Base-by-base conservation (phyloP, 1,284 basidiomycete species). In the Cryptococcus wingfieldii region DNA sequence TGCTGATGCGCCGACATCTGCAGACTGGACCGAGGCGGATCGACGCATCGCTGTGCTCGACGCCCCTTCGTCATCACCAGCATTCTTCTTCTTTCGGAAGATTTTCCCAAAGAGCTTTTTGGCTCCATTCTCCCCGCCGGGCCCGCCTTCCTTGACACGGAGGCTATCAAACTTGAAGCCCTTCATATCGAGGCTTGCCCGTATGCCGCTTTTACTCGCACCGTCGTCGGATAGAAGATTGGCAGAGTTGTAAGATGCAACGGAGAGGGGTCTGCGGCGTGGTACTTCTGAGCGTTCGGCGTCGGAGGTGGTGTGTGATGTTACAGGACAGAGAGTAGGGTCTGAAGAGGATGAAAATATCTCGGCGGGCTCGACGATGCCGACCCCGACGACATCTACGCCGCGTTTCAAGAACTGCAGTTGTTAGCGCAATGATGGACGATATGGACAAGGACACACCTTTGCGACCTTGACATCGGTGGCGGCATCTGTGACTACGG, bases 391-490 rank as follows among this genome's bases (percentile, higher is more conserved):
- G 28, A 94, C 79, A 70, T 94, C 91, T n/a, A 91, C 79, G 0
- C 89, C 87, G 14, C 88, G 85, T 67, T 86, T 90, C 61, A 83
- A 80, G 71, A 96, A 96, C 69, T 75, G 58, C n/a, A 14, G 27
- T 4, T 48, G 48, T 41, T 12, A 50, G 19, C 31, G 10, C n/a
- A 23, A 23, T n/a, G 12, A 19, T 6, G 5, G 25, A 7, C 14
- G 19, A 49, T 9, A 34, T 31, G 10, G 23, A 31, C 31, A 27
- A 47, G 6, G 37, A 63, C 71, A 56, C 48, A 74, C 72, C 62
- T 88, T 91, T 16, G 94, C 93, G 12, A 98, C 87, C 74, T 90
- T 91, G 31, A 89, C 89, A 63, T 98, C 95, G 0, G 95, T 98
- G 3, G 92, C 93, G 38, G 76, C 74, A 54, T 76, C 73, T 6